Percentiles rank a stretch among this genome's conserved stretches.
These are phyloP conservation scores for Aspergillus sp. DNA, from an alignment of 2,329 filamentous ascomycete species.

Conservation along the genomic window DNA sequence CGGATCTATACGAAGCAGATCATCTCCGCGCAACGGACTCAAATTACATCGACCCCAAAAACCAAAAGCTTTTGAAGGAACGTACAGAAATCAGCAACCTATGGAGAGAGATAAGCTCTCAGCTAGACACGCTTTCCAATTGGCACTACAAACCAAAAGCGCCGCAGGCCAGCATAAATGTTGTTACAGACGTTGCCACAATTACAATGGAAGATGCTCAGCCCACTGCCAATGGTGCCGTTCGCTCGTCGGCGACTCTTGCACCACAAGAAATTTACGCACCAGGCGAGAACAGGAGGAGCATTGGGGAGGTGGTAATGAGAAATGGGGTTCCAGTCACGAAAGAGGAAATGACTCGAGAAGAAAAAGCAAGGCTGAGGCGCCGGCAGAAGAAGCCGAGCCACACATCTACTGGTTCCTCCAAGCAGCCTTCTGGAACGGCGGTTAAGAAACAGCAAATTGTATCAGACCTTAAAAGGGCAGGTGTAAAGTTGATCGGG, in stretches of 20 bases:
- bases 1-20: slow-evolving; percentile 92
- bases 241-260: slow-evolving; percentile 63
- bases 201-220: slow-evolving; percentile 94
- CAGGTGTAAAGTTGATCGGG: slow-evolving; percentile 87
- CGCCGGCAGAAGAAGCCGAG: slow-evolving; percentile 83
- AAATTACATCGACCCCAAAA: slow-evolving; percentile 74
- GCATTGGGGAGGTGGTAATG: slow-evolving; percentile 70
- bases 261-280: slow-evolving; percentile 94
- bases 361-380: slow-evolving; percentile 76
- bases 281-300: slow-evolving; percentile 64
- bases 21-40: slow-evolving; percentile 77
- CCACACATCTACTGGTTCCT: slow-evolving; percentile 55
- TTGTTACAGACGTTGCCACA: slow-evolving; percentile 87
- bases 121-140: slow-evolving; percentile 84
- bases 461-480: slow-evolving; percentile 72
- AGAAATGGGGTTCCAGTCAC: slow-evolving; percentile 77
- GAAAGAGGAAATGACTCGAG: slow-evolving; percentile 81
- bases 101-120: slow-evolving; percentile 77
- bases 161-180: slow-evolving; percentile 74
- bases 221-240: slow-evolving; percentile 72
- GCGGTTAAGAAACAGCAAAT: slow-evolving; percentile 53
- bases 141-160: slow-evolving; percentile 96
- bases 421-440: slow-evolving; percentile 47
- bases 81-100: slow-evolving; percentile 78
- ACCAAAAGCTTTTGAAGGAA: slow-evolving; percentile 78